These are phyloP conservation scores for Peniophora sp. DNA, from an alignment of 1,284 basidiomycete species.

Conservation along the genomic window DNA sequence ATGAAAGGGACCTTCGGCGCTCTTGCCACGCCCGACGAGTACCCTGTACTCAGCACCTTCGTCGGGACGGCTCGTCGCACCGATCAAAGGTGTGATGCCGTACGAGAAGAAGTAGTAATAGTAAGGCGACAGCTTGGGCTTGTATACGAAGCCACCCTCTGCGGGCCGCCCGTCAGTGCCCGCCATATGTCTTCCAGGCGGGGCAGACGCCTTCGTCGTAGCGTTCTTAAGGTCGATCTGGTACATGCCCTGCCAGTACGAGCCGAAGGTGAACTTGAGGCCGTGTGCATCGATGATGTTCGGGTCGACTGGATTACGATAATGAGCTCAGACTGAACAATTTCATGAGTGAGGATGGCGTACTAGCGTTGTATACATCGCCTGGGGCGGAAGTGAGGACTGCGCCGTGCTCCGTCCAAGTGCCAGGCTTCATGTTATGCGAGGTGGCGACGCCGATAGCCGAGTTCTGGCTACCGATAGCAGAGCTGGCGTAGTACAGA, in stretches of 20 bases:
- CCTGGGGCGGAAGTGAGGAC: slow-evolving; percentile 22
- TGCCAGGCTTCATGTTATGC: slow-evolving; percentile 24
- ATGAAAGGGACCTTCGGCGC: slow-evolving; percentile 22
- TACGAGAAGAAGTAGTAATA: neutral
- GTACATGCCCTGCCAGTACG: neutral
- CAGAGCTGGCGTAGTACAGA: slow-evolving; percentile 25
- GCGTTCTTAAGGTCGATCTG: neutral
- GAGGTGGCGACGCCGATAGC: slow-evolving; percentile 26
- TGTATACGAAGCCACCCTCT: neutral
- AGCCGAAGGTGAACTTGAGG: neutral
- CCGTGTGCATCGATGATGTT: slow-evolving; percentile 1
- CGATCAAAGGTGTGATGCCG: neutral
- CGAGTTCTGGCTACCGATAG: slow-evolving; percentile 24
- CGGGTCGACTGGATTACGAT: slow-evolving; percentile 7
- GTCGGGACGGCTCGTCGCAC: neutral
- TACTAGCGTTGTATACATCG: slow-evolving; percentile 22
- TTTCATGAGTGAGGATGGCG: slow-evolving; percentile 1
- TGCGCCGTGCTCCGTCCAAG: slow-evolving; percentile 26
- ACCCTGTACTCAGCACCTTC: slow-evolving; percentile 7
- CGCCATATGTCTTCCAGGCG: neutral
- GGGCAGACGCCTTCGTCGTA: neutral
- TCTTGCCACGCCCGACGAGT: slow-evolving; percentile 21
- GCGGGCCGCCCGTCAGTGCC: neutral
- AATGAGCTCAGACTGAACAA: slow-evolving; percentile 6
- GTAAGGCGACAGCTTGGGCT: neutral